phyloP scores from a whole-genome alignment of 148 eudicot species.

The Vaccinium corymbosum region DNA sequence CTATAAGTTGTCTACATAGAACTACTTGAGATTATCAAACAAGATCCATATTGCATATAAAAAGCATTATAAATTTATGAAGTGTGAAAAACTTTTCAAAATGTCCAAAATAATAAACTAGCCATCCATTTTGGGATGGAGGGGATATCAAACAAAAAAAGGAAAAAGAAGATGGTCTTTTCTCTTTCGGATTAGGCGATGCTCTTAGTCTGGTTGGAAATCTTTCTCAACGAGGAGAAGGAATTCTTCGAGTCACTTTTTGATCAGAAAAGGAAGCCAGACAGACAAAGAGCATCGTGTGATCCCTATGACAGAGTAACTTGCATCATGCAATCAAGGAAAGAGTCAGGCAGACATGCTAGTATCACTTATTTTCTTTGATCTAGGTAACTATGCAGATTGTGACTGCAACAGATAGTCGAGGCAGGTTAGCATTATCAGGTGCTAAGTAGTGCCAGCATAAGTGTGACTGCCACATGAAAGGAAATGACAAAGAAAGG shows the following conservation, averaged over 20 bases:
- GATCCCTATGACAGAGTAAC: not conserved
- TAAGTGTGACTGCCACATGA: not conserved
- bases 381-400: not conserved
- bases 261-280: not conserved
- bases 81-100: not conserved
- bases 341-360: not conserved
- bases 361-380: not conserved
- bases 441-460: not conserved
- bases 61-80: not conserved
- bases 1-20: not conserved
- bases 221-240: not conserved
- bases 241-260: no score
- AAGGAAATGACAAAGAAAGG: constrained; percentile 8
- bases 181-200: not conserved
- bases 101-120: not conserved
- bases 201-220: constrained; percentile 4
- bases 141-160: not conserved
- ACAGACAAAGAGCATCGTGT: not conserved
- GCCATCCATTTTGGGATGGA: not conserved
- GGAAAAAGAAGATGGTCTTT: not conserved
- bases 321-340: not conserved
- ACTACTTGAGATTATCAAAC: not conserved
- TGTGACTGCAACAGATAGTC: not conserved
- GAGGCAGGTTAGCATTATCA: not conserved
- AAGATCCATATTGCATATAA: not conserved